Evolutionary conservation across 257 asterid genomes (phyloP), one percentile per base, ranked within the genome.

Genomic region (Henckelia pumila): DNA sequence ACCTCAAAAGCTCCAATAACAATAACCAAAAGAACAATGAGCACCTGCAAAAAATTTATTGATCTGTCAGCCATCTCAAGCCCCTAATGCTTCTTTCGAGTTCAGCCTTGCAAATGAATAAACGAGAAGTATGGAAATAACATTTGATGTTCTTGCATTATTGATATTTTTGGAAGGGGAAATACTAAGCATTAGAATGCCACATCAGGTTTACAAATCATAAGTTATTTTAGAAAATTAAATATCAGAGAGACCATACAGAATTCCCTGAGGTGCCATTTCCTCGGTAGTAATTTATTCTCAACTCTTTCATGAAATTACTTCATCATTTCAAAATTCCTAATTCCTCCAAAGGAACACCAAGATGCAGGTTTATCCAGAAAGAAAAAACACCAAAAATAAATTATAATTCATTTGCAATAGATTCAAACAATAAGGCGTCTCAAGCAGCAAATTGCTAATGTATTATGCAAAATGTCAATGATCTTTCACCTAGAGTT

Each of bases 1-100:
- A 88, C 95, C 82, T 88, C 75, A 74, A 88, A 86, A 68, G 92
- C 72, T 79, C 99, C 99, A 72, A 75, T 82, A 67, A 84, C 57
- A 63, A 91, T 83, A 78, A 94, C 95, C 58, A 94, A 73, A 40
- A 84, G 79, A 73, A 94, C 99, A 65, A 94, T 87, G 74, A 83
- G 63, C 72, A 94, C 86, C 99, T 90, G 94, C 87, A 77, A 49
- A 67, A 68, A 67, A 71, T 61, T 40, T 67, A 33, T 50, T 60
- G 35, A 60, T 68, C 24, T 11, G 64, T 80, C 79, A 88, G 71
- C 73, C 67, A 61, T 70, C 65, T 49, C 44, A 30, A 26, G 16
- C 40, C 47, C 66, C 11, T 70, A 70, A 72, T 63, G 52, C 56
- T 69, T 26, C 57, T 61, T 23, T 19, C 59, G 17, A 73, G 30